Evolutionary conservation across 108 stramenopile genomes (phyloP).

Genomic region (Hondaea fermentalgiana): DNA sequence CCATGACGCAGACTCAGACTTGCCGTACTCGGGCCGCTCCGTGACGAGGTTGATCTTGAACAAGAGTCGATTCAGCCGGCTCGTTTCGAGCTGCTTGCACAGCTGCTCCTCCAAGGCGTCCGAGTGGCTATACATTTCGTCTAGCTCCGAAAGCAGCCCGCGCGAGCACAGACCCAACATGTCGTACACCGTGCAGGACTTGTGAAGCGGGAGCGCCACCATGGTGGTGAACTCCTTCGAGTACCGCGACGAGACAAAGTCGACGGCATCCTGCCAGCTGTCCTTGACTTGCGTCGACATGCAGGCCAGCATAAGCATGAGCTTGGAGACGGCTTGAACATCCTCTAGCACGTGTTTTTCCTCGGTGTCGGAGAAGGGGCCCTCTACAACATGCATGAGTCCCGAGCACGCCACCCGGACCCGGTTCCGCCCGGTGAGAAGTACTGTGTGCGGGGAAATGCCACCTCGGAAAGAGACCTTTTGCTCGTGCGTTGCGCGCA

Average conservation of each 20-base stretch:
- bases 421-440: conserved; percentile 31
- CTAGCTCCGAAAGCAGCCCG: background rate
- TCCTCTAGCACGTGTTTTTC: conserved; percentile 36
- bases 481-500: conserved; percentile 35
- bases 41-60: conserved; percentile 38
- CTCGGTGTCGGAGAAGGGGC: conserved; percentile 29
- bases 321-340: conserved; percentile 23
- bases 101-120: background rate
- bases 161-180: background rate
- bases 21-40: conserved; percentile 39
- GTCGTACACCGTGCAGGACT: conserved; percentile 27
- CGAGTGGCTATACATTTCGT: conserved; percentile 16
- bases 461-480: conserved; percentile 25
- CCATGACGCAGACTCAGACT: conserved; percentile 33
- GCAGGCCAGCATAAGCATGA: conserved; percentile 32
- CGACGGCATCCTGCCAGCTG: background rate
- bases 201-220: conserved; percentile 22
- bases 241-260: conserved; percentile 33
- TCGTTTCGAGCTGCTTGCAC: background rate
- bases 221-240: conserved; percentile 34
- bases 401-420: conserved; percentile 41
- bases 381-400: conserved; percentile 41
- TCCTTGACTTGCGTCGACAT: background rate
- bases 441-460: conserved; percentile 24
- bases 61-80: conserved; percentile 25